Evolutionary conservation across 768 basidiomycete genomes (phyloP).

Genomic region (Mycena indigotica): DNA sequence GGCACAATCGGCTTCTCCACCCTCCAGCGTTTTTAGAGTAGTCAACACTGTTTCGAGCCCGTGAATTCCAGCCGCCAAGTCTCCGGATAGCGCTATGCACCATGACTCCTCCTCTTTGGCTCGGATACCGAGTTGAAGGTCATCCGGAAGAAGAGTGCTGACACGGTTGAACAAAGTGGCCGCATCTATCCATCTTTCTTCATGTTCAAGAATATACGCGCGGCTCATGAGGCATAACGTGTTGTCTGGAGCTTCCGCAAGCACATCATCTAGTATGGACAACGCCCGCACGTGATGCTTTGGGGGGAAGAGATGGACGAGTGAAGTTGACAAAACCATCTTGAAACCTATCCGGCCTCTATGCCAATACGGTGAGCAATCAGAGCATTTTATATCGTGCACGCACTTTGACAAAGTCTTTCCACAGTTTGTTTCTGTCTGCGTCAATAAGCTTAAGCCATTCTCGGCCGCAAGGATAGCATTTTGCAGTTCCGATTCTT

Average conservation of each 20-base stretch:
- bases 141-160: conserved; percentile 46
- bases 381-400: not conserved
- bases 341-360: conserved; percentile 74
- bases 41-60: conserved; percentile 52
- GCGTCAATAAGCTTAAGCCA: conserved; percentile 59
- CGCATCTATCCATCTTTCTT: conserved; percentile 70
- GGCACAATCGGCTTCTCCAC: conserved; percentile 62
- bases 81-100: conserved; percentile 66
- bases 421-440: conserved; percentile 59
- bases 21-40: conserved; percentile 46
- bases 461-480: conserved; percentile 72
- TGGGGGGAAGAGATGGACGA: conserved; percentile 86
- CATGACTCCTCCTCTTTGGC: conserved; percentile 84
- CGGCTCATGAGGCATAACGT: conserved; percentile 69
- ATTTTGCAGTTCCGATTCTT: conserved; percentile 73
- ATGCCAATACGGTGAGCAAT: too few relatives aligned
- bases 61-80: conserved; percentile 47
- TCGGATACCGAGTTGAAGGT: conserved; percentile 52
- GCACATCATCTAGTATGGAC: conserved; percentile 70
- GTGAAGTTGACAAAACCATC: conserved; percentile 67
- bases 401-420: conserved; percentile 52
- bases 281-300: conserved; percentile 85
- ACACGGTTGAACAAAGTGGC: conserved; percentile 62
- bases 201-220: conserved; percentile 70
- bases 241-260: conserved; percentile 64